Evolutionary conservation across 1,139 yeast species (phyloP).

Genomic region (Candida sanyaensis): DNA sequence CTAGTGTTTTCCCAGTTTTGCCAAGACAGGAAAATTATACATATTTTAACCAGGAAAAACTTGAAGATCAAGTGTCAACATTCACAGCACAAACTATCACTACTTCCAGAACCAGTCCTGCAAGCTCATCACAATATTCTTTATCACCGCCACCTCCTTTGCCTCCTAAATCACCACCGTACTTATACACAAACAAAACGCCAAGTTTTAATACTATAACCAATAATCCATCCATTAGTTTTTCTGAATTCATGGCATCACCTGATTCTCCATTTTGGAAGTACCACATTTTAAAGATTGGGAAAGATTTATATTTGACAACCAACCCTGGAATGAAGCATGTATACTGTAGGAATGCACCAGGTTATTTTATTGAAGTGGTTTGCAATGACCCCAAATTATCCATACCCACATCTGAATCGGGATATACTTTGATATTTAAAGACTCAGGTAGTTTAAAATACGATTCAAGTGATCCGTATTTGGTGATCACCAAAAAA

Average conservation of each 20-base stretch:
- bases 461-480: constrained; percentile 23
- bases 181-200: neutral
- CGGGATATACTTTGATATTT: constrained; percentile 35
- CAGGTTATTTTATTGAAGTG: constrained; percentile 54
- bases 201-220: neutral
- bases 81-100: neutral
- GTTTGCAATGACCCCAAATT: constrained; percentile 18
- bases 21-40: neutral
- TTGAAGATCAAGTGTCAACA: constrained; percentile 3
- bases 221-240: neutral
- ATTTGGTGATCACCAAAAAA: constrained; percentile 31
- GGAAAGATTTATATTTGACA: constrained; percentile 52
- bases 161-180: constrained; percentile 4
- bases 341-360: constrained; percentile 55
- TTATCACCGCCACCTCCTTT: neutral
- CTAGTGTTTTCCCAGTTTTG: neutral
- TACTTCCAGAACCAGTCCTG: neutral
- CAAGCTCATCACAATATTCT: neutral
- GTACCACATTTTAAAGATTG: constrained; percentile 55
- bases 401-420: constrained; percentile 9
- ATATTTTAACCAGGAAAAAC: neutral
- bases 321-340: constrained; percentile 62
- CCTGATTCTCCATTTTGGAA: constrained; percentile 52
- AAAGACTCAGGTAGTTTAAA: constrained; percentile 30
- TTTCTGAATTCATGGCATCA: constrained; percentile 5